A percentile compares a stretch with the other conserved stretches of the same genome.
These are phyloP conservation scores for Paraconiothyrium brasiliense DNA, from an alignment of 2,329 filamentous ascomycete species.

Conservation along the genomic window DNA sequence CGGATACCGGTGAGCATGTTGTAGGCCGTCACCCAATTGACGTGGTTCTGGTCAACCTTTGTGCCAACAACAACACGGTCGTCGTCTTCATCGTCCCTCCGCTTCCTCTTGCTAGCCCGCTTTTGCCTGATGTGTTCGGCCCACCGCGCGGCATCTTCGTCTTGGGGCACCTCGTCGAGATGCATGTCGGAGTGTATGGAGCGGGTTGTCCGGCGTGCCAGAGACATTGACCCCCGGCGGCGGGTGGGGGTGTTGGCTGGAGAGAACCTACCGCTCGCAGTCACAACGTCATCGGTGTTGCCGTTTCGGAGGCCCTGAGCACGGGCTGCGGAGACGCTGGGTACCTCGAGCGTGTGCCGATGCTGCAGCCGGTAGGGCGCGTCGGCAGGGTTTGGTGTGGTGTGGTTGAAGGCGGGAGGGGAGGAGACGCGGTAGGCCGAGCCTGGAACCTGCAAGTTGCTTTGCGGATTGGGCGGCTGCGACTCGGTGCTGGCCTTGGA, in stretches of 20 bases:
- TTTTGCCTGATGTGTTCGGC: slow-evolving; percentile 93
- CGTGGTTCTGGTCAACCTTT: slow-evolving; percentile 96
- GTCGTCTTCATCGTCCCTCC: slow-evolving; percentile 91
- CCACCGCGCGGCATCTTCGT: slow-evolving; percentile 92
- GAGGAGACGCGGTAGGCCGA: slow-evolving; percentile 67
- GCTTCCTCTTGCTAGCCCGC: slow-evolving; percentile 83
- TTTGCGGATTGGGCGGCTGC: slow-evolving; percentile 25
- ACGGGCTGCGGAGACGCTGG: slow-evolving; percentile 70
- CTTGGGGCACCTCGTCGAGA: slow-evolving; percentile 82
- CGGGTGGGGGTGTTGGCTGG: slow-evolving; percentile 67
- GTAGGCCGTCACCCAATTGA: slow-evolving; percentile 97
- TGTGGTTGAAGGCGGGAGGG: slow-evolving; percentile 66
- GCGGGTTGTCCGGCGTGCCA: slow-evolving; percentile 82
- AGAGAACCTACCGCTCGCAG: slow-evolving; percentile 83
- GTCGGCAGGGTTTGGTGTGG: slow-evolving; percentile 59
- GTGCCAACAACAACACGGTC: slow-evolving; percentile 90
- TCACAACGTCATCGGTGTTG: slow-evolving; percentile 67
- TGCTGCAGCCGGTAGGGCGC: slow-evolving; percentile 73
- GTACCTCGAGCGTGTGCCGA: slow-evolving; percentile 88
- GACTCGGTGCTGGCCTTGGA: slow-evolving; percentile 26
- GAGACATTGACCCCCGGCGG: slow-evolving; percentile 82
- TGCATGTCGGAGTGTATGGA: slow-evolving; percentile 86
- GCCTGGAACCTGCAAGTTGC: slow-evolving; percentile 50
- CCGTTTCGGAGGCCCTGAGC: slow-evolving; percentile 69
- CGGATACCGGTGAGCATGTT: slow-evolving; percentile 99